These are phyloP conservation scores for Brassica hybrid DNA, from an alignment of 441 rosid species.

Conservation along the genomic window DNA sequence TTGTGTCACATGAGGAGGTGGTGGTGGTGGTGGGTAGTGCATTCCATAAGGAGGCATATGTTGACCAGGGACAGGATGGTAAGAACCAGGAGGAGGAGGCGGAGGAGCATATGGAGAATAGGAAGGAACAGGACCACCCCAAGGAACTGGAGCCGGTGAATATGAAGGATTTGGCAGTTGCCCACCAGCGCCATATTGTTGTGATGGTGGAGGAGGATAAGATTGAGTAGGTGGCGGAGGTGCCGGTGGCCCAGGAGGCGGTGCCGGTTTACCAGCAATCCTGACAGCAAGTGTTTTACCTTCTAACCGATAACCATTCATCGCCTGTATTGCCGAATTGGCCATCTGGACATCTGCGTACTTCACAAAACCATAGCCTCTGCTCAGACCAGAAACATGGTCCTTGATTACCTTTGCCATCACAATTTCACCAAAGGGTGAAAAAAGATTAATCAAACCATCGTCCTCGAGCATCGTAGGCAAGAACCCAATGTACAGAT, in stretches of 20 bases:
- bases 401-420: constrained; percentile 99
- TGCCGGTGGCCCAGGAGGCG: constrained; percentile 75
- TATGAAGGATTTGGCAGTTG: constrained; percentile 72
- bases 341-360: constrained; percentile 91
- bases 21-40: constrained; percentile 71
- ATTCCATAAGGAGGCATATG: constrained; percentile 83
- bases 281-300: constrained; percentile 93
- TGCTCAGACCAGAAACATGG: too few species aligned
- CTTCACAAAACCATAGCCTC: constrained; percentile 97
- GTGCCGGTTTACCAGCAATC: constrained; percentile 94
- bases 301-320: constrained; percentile 83
- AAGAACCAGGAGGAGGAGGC: constrained; percentile 87
- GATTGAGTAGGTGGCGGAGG: constrained; percentile 53
- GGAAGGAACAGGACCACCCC: constrained; percentile 87
- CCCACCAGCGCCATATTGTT: constrained; percentile 77
- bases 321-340: constrained; percentile 74
- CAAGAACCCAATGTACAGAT: constrained; percentile 86
- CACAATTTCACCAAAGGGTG: constrained; percentile 88
- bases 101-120: constrained; percentile 84
- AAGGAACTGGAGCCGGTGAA: constrained; percentile 72
- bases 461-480: constrained; percentile 91
- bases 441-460: constrained; percentile 78
- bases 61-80: constrained; percentile 81
- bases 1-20: constrained; percentile 46
- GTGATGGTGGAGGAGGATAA: constrained; percentile 77